Evolutionary conservation across 1,139 yeast species (phyloP).

Genomic region (Zygosaccharomyces sapae): DNA sequence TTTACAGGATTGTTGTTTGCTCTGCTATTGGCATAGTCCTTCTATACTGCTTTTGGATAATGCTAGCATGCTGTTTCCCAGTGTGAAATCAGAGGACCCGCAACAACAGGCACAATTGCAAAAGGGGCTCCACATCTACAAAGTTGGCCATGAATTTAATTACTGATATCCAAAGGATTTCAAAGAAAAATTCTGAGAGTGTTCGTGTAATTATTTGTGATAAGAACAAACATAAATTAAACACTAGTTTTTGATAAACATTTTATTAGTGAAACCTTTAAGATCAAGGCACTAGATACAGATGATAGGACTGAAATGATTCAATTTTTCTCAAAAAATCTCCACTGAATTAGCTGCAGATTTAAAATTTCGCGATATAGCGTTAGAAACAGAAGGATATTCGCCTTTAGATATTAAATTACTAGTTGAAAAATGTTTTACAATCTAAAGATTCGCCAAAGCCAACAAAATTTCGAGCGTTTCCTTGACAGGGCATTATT

Average conservation of each 20-base stretch:
- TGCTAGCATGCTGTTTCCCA: conserved; percentile 65
- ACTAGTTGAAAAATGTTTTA: conserved; percentile 69
- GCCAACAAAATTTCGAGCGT: conserved; percentile 4
- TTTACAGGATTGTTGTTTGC: conserved; percentile 50
- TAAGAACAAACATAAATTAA: conserved; percentile 60
- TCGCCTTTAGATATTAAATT: conserved; percentile 76
- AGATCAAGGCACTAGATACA: conserved; percentile 68
- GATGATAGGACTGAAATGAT: conserved; percentile 53
- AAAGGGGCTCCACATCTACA: conserved; percentile 26
- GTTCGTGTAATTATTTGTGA: conserved; percentile 42
- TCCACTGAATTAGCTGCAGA: conserved; percentile 35
- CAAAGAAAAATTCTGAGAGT: conserved; percentile 38
- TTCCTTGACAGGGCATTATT: conserved; percentile 40
- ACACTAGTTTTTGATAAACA: conserved; percentile 66
- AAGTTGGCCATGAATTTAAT: conserved; percentile 38
- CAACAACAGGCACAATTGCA: conserved; percentile 15
- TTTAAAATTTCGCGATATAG: conserved; percentile 65
- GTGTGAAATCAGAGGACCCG: conserved; percentile 21
- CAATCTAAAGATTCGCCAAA: conserved; percentile 13
- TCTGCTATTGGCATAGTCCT: conserved; percentile 78
- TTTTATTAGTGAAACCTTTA: conserved; percentile 59
- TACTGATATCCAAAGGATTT: conserved; percentile 40
- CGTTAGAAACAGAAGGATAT: conserved; percentile 83
- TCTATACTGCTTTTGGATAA: conserved; percentile 73
- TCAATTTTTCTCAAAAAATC: conserved; percentile 42